Evolutionary conservation across 805 yeast species (phyloP).

Genomic region (Yamadazyma olivae): DNA sequence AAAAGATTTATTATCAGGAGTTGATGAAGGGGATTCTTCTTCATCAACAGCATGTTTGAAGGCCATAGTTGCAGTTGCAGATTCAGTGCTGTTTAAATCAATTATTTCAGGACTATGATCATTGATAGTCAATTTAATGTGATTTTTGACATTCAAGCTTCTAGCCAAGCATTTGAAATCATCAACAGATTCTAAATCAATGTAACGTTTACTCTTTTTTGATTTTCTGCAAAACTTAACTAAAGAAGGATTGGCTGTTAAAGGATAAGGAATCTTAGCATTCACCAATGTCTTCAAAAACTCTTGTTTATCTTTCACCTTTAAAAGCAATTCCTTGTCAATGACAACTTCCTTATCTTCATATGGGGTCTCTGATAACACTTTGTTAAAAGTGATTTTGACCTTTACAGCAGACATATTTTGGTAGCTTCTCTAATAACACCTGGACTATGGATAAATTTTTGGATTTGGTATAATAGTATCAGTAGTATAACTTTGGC

Average conservation of each 20-base stretch:
- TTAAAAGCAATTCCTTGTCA: conserved; percentile 11
- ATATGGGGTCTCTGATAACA: conserved; percentile 2
- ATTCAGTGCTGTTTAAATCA: neutral
- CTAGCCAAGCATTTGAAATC: conserved; percentile 45
- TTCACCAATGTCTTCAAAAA: conserved; percentile 10
- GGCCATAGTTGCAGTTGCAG: neutral
- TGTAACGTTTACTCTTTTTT: conserved; percentile 42
- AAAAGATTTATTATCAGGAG: neutral
- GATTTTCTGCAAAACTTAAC: conserved; percentile 37
- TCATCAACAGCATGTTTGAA: conserved; percentile 2
- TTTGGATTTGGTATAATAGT: too few relatives aligned
- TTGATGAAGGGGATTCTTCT: neutral
- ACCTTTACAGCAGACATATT: conserved; percentile 6
- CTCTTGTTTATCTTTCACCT: conserved; percentile 11
- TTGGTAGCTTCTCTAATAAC: too few relatives aligned
- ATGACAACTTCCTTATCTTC: conserved; percentile 11
- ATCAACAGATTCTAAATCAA: conserved; percentile 30
- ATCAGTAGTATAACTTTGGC: too few relatives aligned
- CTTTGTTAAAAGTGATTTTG: conserved; percentile 7
- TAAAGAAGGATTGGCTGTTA: neutral
- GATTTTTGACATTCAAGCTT: conserved; percentile 47
- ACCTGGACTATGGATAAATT: too few relatives aligned
- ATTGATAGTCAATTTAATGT: conserved; percentile 31
- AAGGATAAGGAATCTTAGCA: conserved; percentile 7
- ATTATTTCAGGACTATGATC: conserved; percentile 11